A percentile compares a stretch with the other conserved stretches of the same genome.
phyloP scores from a whole-genome alignment of 257 asterid genomes.

The Solanum acaule region DNA sequence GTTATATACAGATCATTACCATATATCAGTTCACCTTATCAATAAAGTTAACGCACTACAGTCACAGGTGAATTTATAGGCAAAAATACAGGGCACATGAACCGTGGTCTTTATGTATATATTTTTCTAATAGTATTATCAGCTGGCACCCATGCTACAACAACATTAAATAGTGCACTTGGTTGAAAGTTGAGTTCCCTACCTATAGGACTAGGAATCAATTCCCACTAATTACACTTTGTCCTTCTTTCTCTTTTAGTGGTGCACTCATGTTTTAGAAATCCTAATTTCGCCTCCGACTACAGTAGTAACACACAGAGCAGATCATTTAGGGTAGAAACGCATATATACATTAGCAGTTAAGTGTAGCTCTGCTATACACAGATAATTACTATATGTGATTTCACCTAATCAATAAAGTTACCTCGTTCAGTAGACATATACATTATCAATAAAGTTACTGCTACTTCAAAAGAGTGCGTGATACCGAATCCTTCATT shows the following conservation, averaged over 20 bases:
- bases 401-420: too few relatives aligned
- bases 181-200: background rate
- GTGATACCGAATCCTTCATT: background rate
- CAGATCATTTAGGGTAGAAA: background rate
- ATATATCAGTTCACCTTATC: background rate
- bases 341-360: background rate
- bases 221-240: background rate
- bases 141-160: background rate
- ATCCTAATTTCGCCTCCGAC: background rate
- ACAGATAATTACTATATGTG: background rate
- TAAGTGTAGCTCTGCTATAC: background rate
- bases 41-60: background rate
- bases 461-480: background rate
- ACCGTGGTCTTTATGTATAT: background rate
- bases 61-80: background rate
- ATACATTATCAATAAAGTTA: background rate
- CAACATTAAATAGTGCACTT: background rate
- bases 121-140: background rate
- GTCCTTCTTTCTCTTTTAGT: background rate
- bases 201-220: background rate
- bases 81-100: background rate
- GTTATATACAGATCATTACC: background rate
- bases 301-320: background rate
- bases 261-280: background rate
- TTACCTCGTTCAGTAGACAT: too few relatives aligned